Evolutionary conservation across 768 basidiomycete species (phyloP).

Genomic region (Tulasnella sp.): DNA sequence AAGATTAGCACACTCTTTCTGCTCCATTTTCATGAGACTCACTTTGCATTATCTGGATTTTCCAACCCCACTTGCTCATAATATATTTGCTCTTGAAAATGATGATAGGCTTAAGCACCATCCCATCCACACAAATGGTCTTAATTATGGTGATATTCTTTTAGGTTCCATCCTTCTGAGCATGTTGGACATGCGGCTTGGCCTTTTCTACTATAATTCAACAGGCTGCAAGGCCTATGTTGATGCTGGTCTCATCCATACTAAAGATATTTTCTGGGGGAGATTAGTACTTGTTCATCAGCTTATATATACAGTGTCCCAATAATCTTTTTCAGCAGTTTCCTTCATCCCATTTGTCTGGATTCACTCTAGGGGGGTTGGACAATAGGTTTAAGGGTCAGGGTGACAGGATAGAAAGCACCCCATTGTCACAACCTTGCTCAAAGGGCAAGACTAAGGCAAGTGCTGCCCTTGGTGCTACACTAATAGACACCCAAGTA

Average conservation of each 20-base stretch:
- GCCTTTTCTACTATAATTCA: constrained; percentile 14
- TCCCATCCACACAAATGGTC: constrained; percentile 1
- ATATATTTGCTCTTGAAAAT: constrained; percentile 12
- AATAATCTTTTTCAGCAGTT: constrained; percentile 2
- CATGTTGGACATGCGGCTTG: not conserved
- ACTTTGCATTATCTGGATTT: constrained; percentile 8
- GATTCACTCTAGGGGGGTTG: constrained; percentile 1
- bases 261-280: constrained; percentile 3
- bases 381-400: not conserved
- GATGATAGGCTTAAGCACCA: constrained; percentile 5
- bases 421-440: too few species aligned
- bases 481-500: too few species aligned
- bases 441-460: too few species aligned
- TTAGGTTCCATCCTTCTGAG: not conserved
- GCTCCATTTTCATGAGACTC: not conserved
- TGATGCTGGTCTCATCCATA: constrained; percentile 15
- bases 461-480: too few species aligned
- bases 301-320: not conserved
- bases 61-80: not conserved
- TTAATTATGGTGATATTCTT: constrained; percentile 15
- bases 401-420: constrained; percentile 13
- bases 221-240: not conserved
- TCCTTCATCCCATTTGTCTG: not conserved
- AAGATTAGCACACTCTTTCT: not conserved
- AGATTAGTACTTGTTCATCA: not conserved